Evolutionary conservation across 305 asterid genomes (phyloP), one percentile per base, ranked within the genome.

Genomic region (Fraxinus baroniana): DNA sequence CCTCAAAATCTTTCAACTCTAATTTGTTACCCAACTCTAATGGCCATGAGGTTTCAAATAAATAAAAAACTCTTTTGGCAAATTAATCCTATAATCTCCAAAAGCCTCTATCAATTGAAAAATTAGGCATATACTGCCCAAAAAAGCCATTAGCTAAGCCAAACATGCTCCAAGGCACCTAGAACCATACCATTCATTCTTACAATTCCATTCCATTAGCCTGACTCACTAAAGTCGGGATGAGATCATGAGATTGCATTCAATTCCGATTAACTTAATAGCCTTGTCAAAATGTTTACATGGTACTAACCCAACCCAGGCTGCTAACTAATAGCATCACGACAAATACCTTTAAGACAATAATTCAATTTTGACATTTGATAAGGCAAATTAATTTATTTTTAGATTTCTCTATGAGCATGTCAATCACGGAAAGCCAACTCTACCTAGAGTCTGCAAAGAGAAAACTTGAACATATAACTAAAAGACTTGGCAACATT

Each of bases 401-500:
- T 70, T 30, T 70, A 70, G 41, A 26, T 13, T 30, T 70, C 75
- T 30, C 20, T 32, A 1, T 4, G 22, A 30, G 41, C 75, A 70
- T 70, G 17, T 30, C 75, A 30, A 70, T 70, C 75, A 28, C 37
- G 22, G 5, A 70, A 70, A 70, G 39, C n/a, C 24, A 66, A 24
- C 18, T 22, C 17, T 64, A 66, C 73, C 35, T 9, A 26, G 84
- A 41, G 28, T 80, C 33, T 39, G 73, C 36, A 41, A 70, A 80
- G 41, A 76, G 60, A 74, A 22, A 64, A 39, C 46, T 46, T 49
- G 12, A 35, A n/a, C 49, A 33, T 20, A 44, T 77, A 71, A 39
- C 75, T 78, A 71, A 77, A 39, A 37, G 36, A 55, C 77, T 75
- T 15, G 66, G 26, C 15, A 73, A 64, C n/a, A 41, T 79, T 82